Conservation (phyloP, 1,139 yeast species). For the Taphrina communis region DNA sequence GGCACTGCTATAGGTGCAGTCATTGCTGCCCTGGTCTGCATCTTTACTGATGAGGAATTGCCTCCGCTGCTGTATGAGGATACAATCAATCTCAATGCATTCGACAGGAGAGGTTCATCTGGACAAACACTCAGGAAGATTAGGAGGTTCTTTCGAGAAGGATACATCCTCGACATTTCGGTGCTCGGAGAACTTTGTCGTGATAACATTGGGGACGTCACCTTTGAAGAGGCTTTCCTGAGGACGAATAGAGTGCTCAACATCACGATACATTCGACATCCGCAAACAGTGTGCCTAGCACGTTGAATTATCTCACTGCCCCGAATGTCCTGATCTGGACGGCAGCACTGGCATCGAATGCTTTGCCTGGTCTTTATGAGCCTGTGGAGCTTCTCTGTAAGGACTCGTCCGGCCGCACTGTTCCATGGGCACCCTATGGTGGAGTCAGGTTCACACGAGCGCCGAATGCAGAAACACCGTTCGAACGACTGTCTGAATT, state of each 20-base stretch:
- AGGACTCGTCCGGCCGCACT: constrained; percentile 66
- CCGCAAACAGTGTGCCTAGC: constrained; percentile 63
- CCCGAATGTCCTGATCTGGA: constrained; percentile 92
- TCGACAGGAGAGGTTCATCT: constrained; percentile 53
- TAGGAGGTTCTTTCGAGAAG: constrained; percentile 55
- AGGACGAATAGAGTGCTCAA: constrained; percentile 82
- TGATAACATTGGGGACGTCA: constrained; percentile 80
- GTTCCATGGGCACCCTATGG: constrained; percentile 65
- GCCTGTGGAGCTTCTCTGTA: constrained; percentile 82
- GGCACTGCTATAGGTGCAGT: constrained; percentile 98
- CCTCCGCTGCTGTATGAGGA: constrained; percentile 36
- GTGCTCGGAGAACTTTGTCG: constrained; percentile 76
- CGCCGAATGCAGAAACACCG: constrained; percentile 79
- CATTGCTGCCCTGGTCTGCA: constrained; percentile 85
- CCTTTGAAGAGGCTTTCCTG: constrained; percentile 87
- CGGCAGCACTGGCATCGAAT: constrained; percentile 97
- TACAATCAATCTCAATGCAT: constrained; percentile 56
- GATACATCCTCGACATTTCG: constrained; percentile 77
- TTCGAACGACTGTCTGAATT: constrained; percentile 86
- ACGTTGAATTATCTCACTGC: constrained; percentile 88
- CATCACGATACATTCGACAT: constrained; percentile 84
- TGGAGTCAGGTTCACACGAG: constrained; percentile 20
- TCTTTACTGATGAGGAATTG: constrained; percentile 77
- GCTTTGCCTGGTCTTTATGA: constrained; percentile 91
- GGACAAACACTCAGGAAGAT: constrained; percentile 67